Evolutionary conservation across 257 asterid genomes (phyloP), one percentile per base, ranked within the genome.

Genomic region (Coffea canephora): DNA sequence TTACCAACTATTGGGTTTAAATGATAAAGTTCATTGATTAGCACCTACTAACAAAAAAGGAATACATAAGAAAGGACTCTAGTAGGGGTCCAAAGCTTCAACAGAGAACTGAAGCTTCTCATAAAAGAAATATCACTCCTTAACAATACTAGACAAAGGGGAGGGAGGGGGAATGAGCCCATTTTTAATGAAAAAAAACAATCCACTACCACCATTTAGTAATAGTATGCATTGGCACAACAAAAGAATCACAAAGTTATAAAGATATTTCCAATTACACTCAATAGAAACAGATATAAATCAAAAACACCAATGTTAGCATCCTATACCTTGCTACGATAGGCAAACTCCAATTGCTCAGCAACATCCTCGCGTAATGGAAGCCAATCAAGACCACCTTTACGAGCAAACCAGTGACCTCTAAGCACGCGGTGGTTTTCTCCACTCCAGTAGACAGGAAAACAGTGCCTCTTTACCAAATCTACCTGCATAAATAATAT

Each of bases 391-490:
- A 94, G 94, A 61, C 97, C 94, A 64, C 97, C 96, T 88, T 92
- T 96, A 79, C 97, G 95, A 81, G 97, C 98, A 87, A 94, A 96
- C 99, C 99, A 96, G 78, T 96, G 98, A 73, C 99, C 99, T 88
- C 98, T 88, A 77, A 96, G 79, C 66, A 96, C 97, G 75, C 99
- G 91, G 48, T 97, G 86, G 83, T 93, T 86, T 87, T 96, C 98
- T 61, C 99, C 99, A 79, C 86, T 87, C 99, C 98, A 94, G 82
- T 94, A 96, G 77, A 96, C 99, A 65, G 99, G 99, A 89, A 96
- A 96, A 81, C 95, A 92, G 71, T 94, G 97, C 80, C 99, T 89
- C 82, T 89, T 89, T 34, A 87, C 90, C 93, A 96, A 87, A 90
- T 96, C 99, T 73, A 96, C 98, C 99, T 95, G 85, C 83, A 85